Conservation (phyloP, 2,329 filamentous ascomycete species). For the Zymoseptoria passerinii region DNA sequence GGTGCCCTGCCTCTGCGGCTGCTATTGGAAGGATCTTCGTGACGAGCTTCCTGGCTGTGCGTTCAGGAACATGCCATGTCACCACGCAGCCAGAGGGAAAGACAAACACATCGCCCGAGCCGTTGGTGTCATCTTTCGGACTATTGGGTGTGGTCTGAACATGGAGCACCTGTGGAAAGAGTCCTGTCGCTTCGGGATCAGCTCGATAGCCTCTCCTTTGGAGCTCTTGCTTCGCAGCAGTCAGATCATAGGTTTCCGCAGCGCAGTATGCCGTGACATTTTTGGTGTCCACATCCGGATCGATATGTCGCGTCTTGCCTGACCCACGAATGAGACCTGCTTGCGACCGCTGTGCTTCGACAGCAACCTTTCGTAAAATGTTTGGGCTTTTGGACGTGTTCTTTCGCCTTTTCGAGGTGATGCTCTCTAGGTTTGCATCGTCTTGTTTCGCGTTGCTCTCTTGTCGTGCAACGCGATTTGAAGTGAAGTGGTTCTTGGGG, state of each 20-base stretch:
- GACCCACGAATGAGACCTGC: slow-evolving; percentile 42
- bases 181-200: slow-evolving; percentile 54
- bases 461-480: slow-evolving; percentile 12
- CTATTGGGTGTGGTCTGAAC: slow-evolving; percentile 37
- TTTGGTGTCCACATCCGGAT: slow-evolving; percentile 40
- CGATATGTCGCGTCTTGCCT: slow-evolving; percentile 37
- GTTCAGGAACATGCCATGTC: slow-evolving; percentile 76
- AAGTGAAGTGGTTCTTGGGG: slow-evolving; percentile 22
- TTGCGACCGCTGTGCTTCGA: slow-evolving; percentile 65
- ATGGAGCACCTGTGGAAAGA: slow-evolving; percentile 60
- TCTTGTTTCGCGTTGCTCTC: slow-evolving; percentile 9
- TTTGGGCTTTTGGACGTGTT: slow-evolving; percentile 44
- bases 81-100: slow-evolving; percentile 93
- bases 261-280: slow-evolving; percentile 57
- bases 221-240: slow-evolving; percentile 49
- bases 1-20: slow-evolving; percentile 60
- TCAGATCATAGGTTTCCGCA: slow-evolving; percentile 58
- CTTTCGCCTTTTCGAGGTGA: slow-evolving; percentile 37
- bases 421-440: slow-evolving; percentile 4
- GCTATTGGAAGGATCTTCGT: slow-evolving; percentile 67
- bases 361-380: slow-evolving; percentile 74
- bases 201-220: slow-evolving; percentile 51
- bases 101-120: slow-evolving; percentile 75
- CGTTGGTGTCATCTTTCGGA: slow-evolving; percentile 29
- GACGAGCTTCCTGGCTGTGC: slow-evolving; percentile 60